Percentiles rank a stretch among this genome's conserved stretches.
These are phyloP conservation scores for Saussurea involucrata DNA, from an alignment of 129 eudicot species.

Conservation along the genomic window DNA sequence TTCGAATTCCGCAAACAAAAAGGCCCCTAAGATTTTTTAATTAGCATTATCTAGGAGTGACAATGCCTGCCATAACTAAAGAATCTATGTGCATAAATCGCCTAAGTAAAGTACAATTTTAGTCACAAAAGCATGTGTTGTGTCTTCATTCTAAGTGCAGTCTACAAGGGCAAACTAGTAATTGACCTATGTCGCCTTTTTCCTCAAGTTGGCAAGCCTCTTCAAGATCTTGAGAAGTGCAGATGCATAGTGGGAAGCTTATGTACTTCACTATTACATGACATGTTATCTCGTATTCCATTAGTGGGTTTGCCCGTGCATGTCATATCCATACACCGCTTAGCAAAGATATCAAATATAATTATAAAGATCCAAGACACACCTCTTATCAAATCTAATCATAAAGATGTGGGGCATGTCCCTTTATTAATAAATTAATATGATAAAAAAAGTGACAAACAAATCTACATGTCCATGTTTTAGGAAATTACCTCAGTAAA, in stretches of 20 bases:
- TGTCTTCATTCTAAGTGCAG: not conserved
- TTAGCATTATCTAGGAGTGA: not conserved
- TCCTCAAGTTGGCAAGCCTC: not conserved
- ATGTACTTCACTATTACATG: not conserved
- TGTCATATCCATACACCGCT: not conserved
- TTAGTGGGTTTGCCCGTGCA: not conserved
- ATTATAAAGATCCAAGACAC: conserved; percentile 5
- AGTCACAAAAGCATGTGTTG: not conserved
- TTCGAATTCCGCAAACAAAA: too few relatives aligned
- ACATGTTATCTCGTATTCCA: not conserved
- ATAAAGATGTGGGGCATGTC: not conserved
- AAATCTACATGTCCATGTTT: not conserved
- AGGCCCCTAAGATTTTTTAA: too few relatives aligned
- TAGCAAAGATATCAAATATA: not conserved
- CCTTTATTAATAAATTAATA: not conserved
- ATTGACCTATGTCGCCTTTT: not conserved
- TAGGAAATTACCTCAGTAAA: not conserved
- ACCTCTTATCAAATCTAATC: conserved; percentile 5
- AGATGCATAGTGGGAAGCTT: not conserved
- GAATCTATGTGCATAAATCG: too few relatives aligned
- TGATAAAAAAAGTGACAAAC: conserved; percentile 1
- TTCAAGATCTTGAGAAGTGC: not conserved
- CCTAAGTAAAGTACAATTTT: too few relatives aligned
- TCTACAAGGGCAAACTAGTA: not conserved
- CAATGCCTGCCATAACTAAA: too few relatives aligned